Evolutionary conservation across 768 basidiomycete species (phyloP), one percentile per base, ranked within the genome.

Genomic region (Pleurotus cornucopiae): DNA sequence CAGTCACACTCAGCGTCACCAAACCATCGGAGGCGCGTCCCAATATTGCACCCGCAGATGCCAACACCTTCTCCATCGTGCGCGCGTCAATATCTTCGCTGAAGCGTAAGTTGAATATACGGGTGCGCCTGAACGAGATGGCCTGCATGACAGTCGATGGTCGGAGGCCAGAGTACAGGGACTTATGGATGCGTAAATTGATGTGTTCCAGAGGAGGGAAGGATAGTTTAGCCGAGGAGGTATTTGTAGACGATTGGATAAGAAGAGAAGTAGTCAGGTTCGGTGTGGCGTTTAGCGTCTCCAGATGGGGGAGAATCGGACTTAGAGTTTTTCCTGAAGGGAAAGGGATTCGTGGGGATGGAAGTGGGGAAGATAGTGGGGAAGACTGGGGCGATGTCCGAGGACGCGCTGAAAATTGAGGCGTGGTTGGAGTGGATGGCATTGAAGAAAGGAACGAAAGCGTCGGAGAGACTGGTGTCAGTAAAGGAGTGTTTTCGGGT

Each of bases 41-140:
- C 5, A 75, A 60, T 12, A 69, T 63, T 6, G 70, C 69, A 21
- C 73, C 74, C 3, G 68, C 72, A 4, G 77, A 74, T 14, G 70
- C 69, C 39, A 81, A 55, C 5, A 77, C 69, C 60, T 79, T 80
- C 55, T 76, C 78, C 25, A 77, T 68, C 16, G 77, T 74, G 43
- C 79, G 67, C 54, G 67, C 65, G 58, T 81, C 79, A 5, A 79
- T 74, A 25, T 63, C 62, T 23, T 68, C 63, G 1, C 71, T 66
- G 56, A 81, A 79, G 6, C 64, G 60, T 4, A 81, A 55, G 2
- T 64, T 58, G 1, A 80, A 65, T 4, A 60, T 60, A 7, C 57
- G 55, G 46, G 75, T 64, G 9, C 72, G 75, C 13, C 62, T 66
- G n/a, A 20, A 11, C n/a, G 51, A 37, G 13, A 79, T 59, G 3